Evolutionary conservation across 2,329 filamentous ascomycete genomes (phyloP).

Genomic region (Escovopsis sp.): DNA sequence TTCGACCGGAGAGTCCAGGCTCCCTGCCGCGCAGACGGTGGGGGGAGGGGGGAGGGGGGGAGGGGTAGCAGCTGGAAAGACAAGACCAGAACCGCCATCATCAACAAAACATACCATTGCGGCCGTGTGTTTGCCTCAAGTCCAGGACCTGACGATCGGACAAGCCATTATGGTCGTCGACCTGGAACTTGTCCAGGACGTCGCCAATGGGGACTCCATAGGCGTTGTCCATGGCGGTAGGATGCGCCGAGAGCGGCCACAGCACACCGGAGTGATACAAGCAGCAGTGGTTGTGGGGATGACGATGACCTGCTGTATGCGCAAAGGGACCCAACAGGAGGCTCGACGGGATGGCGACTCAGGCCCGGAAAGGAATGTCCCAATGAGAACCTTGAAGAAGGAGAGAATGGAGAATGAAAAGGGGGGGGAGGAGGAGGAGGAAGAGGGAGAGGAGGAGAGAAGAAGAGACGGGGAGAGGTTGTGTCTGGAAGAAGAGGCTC

Average conservation of each 20-base stretch:
- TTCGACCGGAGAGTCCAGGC: conserved; percentile 2
- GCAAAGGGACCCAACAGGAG: too few species aligned
- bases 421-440: neutral
- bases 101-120: conserved; percentile 42
- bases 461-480: conserved; percentile 4
- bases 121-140: conserved; percentile 44
- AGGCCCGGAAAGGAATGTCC: neutral
- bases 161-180: conserved; percentile 40
- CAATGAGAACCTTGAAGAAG: neutral
- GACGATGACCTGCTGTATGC: neutral
- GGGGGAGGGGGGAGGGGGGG: neutral
- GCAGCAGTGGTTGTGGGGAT: neutral
- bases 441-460: neutral
- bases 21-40: neutral
- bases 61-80: neutral
- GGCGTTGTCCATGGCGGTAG: conserved; percentile 43
- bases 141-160: conserved; percentile 42
- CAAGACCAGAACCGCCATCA: neutral
- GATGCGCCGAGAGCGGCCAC: conserved; percentile 6
- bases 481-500: too few species aligned
- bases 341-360: too few species aligned
- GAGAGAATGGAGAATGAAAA: neutral
- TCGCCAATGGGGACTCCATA: conserved; percentile 42
- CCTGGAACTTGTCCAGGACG: conserved; percentile 44
- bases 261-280: conserved; percentile 1